phyloP scores from a whole-genome alignment of 768 basidiomycete species.

The Multifurca ochricompacta region DNA sequence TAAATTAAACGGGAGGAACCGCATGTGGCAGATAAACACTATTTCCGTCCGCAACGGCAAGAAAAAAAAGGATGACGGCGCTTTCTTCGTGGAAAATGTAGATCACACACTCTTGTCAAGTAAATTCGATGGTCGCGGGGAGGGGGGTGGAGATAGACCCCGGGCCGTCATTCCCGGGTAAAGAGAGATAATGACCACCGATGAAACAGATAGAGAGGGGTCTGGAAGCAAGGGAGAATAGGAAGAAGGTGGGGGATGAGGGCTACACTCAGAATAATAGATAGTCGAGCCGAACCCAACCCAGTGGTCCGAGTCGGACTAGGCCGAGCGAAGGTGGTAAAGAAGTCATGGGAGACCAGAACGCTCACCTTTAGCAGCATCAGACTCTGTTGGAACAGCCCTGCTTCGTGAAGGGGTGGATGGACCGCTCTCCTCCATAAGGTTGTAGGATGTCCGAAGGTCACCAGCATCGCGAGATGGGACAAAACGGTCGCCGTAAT shows the following conservation, averaged over 20 bases:
- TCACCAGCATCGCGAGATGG: conserved; percentile 53
- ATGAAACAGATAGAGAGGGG: neutral
- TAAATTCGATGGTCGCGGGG: neutral
- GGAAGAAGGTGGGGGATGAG: neutral
- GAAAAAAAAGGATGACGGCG: neutral
- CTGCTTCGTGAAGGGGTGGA: conserved; percentile 34
- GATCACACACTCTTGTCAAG: neutral
- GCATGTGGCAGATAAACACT: conserved; percentile 20
- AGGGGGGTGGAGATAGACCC: neutral
- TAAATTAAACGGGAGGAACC: conserved; percentile 17
- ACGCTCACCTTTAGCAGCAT: conserved; percentile 36
- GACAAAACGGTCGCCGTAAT: conserved; percentile 54
- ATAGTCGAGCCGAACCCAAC: neutral
- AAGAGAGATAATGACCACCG: neutral
- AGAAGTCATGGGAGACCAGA: neutral
- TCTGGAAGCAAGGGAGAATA: neutral
- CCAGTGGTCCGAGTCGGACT: neutral
- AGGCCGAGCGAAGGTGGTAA: neutral
- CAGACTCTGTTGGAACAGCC: conserved; percentile 36
- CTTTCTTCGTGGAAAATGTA: neutral
- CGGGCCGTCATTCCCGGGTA: conserved; percentile 8
- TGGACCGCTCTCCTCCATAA: conserved; percentile 42
- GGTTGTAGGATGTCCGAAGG: conserved; percentile 53
- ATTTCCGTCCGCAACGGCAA: no score
- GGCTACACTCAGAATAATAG: neutral